Percentiles rank a stretch among this genome's conserved stretches.
phyloP scores from a whole-genome alignment of 73 alveolate genomes.

The Loxodes magnus region DNA sequence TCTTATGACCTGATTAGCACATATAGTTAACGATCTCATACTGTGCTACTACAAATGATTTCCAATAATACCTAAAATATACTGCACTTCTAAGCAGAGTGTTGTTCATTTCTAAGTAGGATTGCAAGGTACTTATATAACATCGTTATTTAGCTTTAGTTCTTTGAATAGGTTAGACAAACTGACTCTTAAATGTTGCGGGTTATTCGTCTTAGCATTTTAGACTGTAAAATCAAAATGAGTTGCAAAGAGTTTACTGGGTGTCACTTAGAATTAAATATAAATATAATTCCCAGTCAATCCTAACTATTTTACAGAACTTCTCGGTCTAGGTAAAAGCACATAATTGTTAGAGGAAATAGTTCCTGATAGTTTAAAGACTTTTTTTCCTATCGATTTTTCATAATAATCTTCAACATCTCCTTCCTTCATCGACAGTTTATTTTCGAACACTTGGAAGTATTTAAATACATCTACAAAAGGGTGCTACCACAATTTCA shows the following conservation, averaged over 20 bases:
- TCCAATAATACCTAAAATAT: constrained; percentile 33
- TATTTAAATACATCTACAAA: constrained; percentile 57
- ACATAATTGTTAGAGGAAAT: constrained; percentile 73
- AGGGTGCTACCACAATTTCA: constrained; percentile 54
- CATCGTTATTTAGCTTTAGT: constrained; percentile 46
- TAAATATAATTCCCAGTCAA: constrained; percentile 67
- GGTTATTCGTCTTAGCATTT: constrained; percentile 28
- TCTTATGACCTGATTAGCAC: constrained; percentile 50
- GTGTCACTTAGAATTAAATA: constrained; percentile 34
- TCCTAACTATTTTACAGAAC: constrained; percentile 36
- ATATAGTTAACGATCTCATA: constrained; percentile 48
- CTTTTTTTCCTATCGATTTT: constrained; percentile 71
- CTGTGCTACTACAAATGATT: constrained; percentile 28
- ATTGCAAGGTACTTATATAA: constrained; percentile 56
- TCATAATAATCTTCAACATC: constrained; percentile 57
- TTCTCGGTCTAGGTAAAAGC: constrained; percentile 54
- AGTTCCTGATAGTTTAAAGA: constrained; percentile 53
- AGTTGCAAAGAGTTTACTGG: constrained; percentile 59
- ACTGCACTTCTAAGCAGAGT: constrained; percentile 43
- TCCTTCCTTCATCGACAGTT: constrained; percentile 38
- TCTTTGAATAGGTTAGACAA: constrained; percentile 43
- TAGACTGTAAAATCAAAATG: constrained; percentile 53
- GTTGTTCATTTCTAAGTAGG: constrained; percentile 59
- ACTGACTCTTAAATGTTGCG: constrained; percentile 41
- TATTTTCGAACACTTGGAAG: constrained; percentile 33